phyloP scores from a whole-genome alignment of 1,284 basidiomycete species.

The Boletus sp. region DNA sequence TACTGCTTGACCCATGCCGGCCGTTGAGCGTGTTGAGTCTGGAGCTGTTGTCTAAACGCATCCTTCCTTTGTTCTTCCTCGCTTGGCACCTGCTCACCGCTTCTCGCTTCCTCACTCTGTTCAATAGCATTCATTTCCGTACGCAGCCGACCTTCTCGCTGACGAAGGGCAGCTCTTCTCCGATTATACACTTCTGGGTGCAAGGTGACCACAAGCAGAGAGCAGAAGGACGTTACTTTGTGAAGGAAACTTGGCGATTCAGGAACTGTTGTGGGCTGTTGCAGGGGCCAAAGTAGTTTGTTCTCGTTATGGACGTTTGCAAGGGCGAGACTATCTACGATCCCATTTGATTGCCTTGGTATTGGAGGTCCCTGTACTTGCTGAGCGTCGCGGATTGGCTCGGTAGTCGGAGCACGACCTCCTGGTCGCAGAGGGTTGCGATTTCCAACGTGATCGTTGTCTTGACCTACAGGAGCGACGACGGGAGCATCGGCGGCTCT shows the following conservation, averaged over 20 bases:
- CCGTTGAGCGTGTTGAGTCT: conserved; percentile 48
- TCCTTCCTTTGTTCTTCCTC: conserved; percentile 35
- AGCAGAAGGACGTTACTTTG: conserved; percentile 54
- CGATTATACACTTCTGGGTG: conserved; percentile 77
- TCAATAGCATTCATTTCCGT: conserved; percentile 61
- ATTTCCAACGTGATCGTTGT: conserved; percentile 13
- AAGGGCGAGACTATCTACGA: conserved; percentile 55
- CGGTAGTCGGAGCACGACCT: conserved; percentile 18
- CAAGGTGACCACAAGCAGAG: conserved; percentile 59
- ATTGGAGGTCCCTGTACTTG: conserved; percentile 24
- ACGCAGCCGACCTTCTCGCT: conserved; percentile 64
- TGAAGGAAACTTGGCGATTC: conserved; percentile 46
- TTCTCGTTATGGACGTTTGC: conserved; percentile 59
- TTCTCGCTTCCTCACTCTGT: conserved; percentile 32
- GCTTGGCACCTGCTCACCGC: conserved; percentile 34
- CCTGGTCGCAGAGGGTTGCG: conserved; percentile 17
- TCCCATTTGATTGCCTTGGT: conserved; percentile 33
- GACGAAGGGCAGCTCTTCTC: conserved; percentile 55
- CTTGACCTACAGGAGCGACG: conserved; percentile 15
- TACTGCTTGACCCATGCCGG: conserved; percentile 65
- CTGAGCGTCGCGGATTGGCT: conserved; percentile 19
- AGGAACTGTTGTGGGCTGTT: conserved; percentile 36
- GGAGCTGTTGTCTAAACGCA: conserved; percentile 39
- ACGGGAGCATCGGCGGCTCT: conserved; percentile 19
- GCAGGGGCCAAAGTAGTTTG: conserved; percentile 41